Base-by-base conservation (phyloP, 139 green algal species). In the Chlamydomonas asymmetrica region DNA sequence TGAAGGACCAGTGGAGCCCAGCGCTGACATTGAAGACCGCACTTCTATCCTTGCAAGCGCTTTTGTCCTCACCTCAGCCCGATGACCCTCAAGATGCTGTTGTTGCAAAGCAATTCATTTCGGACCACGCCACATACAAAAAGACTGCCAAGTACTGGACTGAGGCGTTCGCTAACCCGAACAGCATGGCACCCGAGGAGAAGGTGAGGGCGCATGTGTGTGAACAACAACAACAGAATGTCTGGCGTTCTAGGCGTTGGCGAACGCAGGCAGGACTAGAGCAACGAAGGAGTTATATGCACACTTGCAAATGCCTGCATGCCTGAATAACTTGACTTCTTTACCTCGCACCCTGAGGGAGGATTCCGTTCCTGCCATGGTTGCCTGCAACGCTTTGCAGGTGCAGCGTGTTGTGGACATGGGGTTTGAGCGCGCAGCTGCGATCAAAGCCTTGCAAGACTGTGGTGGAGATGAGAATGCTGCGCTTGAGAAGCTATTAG, bases 21-120 rank as follows among this genome's bases (percentile, higher is more conserved):
- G 96, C 96, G 1, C 87, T 98, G n/a, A 99, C 96, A 18, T 93
- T 99, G 31, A 99, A 98, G 76, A 98, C 96, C 29, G 96, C 96
- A 23, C 82, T 99, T 59, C 86, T 99, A 9, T 96, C 89, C 52
- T 74, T 99, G 60, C 96, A 99, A 62, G 91, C 95, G 9, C 85
- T 99, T 70, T 82, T 99, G 65, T 90, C 92, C n/a, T 93, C 87
- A 3, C 96, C 96, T 7, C 85, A 97, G 74, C 92, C 96, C 5
- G 90, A 97, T 73, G 96, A 99, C 78, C 96, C 96, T 4, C 95
- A 94, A 80, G 95, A 99, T 76, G 96, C 95, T 20, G 92, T 98
- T 4, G 96, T 99, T 10, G 96, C 96, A 1, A 86, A 88, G 71
- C 92, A 97, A 88, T 98, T 95, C 84, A 69, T 97, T 1, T 75